These are phyloP conservation scores for Wickerhamomyces mucosus DNA, from an alignment of 805 yeast species.

Conservation along the genomic window DNA sequence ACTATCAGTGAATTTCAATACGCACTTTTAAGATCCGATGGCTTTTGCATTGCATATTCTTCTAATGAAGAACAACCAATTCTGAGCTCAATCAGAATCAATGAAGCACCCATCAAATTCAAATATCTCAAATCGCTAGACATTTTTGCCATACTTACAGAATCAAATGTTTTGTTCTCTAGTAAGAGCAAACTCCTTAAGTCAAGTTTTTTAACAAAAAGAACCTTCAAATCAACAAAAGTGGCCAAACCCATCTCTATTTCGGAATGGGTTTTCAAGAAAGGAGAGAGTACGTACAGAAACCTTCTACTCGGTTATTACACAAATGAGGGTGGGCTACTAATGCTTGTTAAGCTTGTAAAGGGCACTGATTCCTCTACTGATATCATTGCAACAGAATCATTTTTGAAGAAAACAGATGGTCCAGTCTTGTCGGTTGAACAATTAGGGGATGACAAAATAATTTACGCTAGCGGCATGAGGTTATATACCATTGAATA, in stretches of 20 bases:
- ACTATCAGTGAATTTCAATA: conserved; percentile 7
- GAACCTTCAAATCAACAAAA: too few relatives aligned
- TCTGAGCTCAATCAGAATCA: conserved; percentile 18
- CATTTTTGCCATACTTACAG: conserved; percentile 15
- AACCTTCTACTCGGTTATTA: conserved; percentile 26
- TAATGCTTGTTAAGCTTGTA: conserved; percentile 16
- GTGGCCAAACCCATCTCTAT: conserved; percentile 23
- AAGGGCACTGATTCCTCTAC: conserved; percentile 1
- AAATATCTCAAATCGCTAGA: conserved; percentile 17
- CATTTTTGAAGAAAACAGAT: conserved; percentile 11
- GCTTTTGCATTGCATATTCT: conserved; percentile 19
- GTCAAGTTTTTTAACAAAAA: too few relatives aligned
- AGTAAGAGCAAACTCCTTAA: too few relatives aligned
- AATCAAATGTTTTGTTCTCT: conserved; percentile 4
- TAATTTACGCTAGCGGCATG: conserved; percentile 14
- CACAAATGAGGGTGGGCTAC: conserved; percentile 12
- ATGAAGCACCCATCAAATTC: conserved; percentile 19
- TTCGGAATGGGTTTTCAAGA: conserved; percentile 26
- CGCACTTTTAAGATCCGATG: conserved; percentile 26
- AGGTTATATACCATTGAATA: conserved; percentile 8
- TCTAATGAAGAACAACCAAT: conserved; percentile 10
- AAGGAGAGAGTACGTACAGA: conserved; percentile 12
- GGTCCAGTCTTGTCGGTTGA: conserved; percentile 16
- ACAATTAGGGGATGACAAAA: conserved; percentile 9
- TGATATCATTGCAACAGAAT: conserved; percentile 9